These are phyloP conservation scores for Pyrus pyrifolia DNA, from an alignment of 306 rosid species.

Conservation along the genomic window DNA sequence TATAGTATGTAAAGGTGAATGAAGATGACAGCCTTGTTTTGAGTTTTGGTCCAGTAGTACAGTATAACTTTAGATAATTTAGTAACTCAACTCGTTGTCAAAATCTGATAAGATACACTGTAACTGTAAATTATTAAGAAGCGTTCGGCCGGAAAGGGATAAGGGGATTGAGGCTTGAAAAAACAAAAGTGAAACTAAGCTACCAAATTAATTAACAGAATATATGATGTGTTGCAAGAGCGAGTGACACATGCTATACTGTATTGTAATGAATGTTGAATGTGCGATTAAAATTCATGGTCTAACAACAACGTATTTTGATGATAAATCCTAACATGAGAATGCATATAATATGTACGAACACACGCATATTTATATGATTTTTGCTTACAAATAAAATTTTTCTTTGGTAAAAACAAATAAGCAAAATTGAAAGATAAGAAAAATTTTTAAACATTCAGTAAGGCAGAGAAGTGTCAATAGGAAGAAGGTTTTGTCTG, in stretches of 20 bases:
- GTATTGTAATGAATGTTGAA: no score
- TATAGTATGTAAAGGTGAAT: background rate
- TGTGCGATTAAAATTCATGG: no score
- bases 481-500: slow-evolving; percentile 65
- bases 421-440: background rate
- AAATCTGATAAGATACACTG: background rate
- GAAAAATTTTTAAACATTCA: background rate
- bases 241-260: background rate
- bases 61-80: background rate
- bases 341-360: no score
- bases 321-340: background rate
- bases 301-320: no score
- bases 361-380: background rate
- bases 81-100: background rate
- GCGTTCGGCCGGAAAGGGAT: background rate
- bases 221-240: background rate
- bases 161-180: background rate
- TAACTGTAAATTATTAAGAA: no score
- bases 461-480: background rate
- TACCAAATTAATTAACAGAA: background rate
- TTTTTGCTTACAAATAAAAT: background rate
- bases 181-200: background rate
- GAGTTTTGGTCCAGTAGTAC: background rate
- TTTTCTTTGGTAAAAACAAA: background rate
- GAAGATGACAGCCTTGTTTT: background rate